Evolutionary conservation across 495 filamentous ascomycete genomes (phyloP), one percentile per base, ranked within the genome.

Genomic region (Corynascus novoguineensis): DNA sequence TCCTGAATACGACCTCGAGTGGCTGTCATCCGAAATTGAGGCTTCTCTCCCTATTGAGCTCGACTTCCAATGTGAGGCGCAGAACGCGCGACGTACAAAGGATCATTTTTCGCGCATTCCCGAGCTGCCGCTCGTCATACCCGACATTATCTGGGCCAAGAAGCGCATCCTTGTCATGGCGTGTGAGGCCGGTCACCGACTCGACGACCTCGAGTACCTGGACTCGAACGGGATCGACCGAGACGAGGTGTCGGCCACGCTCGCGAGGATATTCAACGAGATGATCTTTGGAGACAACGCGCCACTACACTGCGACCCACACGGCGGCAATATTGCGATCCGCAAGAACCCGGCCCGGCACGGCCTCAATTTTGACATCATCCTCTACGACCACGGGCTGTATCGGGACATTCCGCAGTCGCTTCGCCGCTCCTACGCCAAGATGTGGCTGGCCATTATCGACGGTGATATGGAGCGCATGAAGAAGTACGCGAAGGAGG

Each of bases 251-350:
- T 95, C 92, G 7, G 93, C 95, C 0, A 87, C 92, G 0, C 73
- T 99, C 5, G 86, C 92, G 3, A 84, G 85, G 46, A 92, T 97
- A 54, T 99, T 99, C 80, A 99, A 99, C 75, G 92, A 96, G 69
- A 99, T 99, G 95, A 96, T 99, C 56, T 99, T 99, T 63, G 92
- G 93, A 28, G 83, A 85, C 46, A 76, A 86, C 58, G 92, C 93
- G 2, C 89, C 92, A 0, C 76, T 99, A 32, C 95, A 99, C 73
- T 99, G 95, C 70, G 95, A 99, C 66, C 95, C 95, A 3, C 95
- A 99, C 65, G 93, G 92, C 52, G 95, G 95, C 29, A 99, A 99
- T 68, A 89, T 97, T 28, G 93, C 95, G 27, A 90, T 99, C 58
- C 83, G 93, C 27, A 81, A 83, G 63, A 92, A 90, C 62, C 7